These are phyloP conservation scores for Pulveroboletus sp. DNA, from an alignment of 768 basidiomycete genomes.

Conservation along the genomic window DNA sequence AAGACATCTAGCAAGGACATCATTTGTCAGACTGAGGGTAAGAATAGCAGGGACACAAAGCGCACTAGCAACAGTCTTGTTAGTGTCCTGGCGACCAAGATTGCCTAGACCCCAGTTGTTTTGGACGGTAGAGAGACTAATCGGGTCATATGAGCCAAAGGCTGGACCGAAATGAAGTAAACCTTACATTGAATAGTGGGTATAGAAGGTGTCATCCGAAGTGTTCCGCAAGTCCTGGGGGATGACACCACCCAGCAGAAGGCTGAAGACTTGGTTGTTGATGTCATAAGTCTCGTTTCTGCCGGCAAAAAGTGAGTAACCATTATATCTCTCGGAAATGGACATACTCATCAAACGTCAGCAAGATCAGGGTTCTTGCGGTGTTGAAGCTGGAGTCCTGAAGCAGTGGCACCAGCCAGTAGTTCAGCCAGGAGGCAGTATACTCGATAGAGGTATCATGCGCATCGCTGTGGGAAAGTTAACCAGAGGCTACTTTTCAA, in stretches of 20 bases:
- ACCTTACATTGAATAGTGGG: conserved; percentile 47
- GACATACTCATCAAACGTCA: conserved; percentile 67
- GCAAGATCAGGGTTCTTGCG: conserved; percentile 49
- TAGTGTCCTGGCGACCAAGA: conserved; percentile 53
- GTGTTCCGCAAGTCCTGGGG: conserved; percentile 42
- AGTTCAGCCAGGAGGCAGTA: conserved; percentile 42
- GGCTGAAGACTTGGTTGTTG: conserved; percentile 44
- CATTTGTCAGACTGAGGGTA: not conserved
- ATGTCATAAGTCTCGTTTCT: conserved; percentile 27
- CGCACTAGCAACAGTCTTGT: conserved; percentile 31
- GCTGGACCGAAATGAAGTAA: not conserved
- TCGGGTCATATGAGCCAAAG: too few relatives aligned
- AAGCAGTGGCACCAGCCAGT: conserved; percentile 50
- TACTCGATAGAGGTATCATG: conserved; percentile 56
- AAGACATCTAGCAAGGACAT: conserved; percentile 41
- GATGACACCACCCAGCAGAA: conserved; percentile 44
- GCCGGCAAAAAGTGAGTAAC: too few relatives aligned
- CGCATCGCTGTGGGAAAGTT: conserved; percentile 39
- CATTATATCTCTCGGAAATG: too few relatives aligned
- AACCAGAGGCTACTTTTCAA: not conserved
- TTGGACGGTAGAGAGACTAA: conserved; percentile 48
- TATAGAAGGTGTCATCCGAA: conserved; percentile 50
- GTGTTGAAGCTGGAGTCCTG: conserved; percentile 50
- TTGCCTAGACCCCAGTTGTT: conserved; percentile 57
- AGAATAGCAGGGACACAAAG: not conserved